A percentile compares a stretch with the other conserved stretches of the same genome.
These are phyloP conservation scores for Glycine tomentella DNA, from an alignment of 306 rosid species.

Conservation along the genomic window DNA sequence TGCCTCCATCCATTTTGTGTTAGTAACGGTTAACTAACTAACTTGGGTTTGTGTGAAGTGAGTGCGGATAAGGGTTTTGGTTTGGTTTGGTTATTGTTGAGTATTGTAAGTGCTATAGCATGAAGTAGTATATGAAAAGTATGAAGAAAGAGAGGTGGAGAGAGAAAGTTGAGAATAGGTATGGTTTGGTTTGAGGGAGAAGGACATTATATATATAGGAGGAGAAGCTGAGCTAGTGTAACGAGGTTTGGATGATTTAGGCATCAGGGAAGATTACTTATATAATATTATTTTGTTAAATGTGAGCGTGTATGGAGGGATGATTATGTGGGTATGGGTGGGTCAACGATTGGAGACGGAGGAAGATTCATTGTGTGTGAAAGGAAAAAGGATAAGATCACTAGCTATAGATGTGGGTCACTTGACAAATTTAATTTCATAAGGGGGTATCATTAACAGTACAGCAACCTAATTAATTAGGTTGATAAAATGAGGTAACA, in stretches of 20 bases:
- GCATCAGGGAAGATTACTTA: slow-evolving; percentile 31
- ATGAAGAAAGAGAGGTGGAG: neutral
- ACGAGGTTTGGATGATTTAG: neutral
- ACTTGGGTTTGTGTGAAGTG: slow-evolving; percentile 6
- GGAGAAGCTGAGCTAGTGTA: neutral
- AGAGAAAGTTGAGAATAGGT: slow-evolving; percentile 28
- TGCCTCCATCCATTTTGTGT: slow-evolving; percentile 67
- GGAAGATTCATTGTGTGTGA: slow-evolving; percentile 67
- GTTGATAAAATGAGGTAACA: neutral
- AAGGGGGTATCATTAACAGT: neutral
- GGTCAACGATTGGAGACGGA: slow-evolving; percentile 60
- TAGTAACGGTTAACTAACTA: neutral
- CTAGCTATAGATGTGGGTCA: neutral
- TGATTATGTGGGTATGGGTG: slow-evolving; percentile 48
- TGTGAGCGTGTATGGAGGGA: slow-evolving; percentile 46
- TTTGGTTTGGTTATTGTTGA: neutral
- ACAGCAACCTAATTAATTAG: neutral
- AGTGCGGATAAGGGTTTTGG: neutral
- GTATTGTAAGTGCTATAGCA: neutral
- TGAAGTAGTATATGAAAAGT: neutral
- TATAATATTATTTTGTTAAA: neutral
- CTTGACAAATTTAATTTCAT: neutral
- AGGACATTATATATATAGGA: slow-evolving; percentile 59
- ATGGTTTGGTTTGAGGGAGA: slow-evolving; percentile 38
- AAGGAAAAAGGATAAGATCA: slow-evolving; percentile 41